Conservation (phyloP, 768 basidiomycete genomes). For the Pisolithus albus region DNA sequence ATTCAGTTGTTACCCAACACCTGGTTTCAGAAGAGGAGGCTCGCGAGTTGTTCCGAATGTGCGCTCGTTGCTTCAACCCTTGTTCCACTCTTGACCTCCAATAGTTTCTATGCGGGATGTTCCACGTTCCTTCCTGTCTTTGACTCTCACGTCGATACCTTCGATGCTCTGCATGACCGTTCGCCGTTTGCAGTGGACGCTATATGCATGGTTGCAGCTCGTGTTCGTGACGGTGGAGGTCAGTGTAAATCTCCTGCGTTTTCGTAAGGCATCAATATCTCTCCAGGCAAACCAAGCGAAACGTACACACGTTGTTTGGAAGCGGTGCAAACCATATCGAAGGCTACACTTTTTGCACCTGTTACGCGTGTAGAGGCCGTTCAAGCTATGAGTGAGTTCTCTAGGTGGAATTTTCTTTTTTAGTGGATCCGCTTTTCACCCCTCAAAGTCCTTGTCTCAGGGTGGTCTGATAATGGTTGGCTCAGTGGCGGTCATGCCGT, state of each 20-base stretch:
- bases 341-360: constrained; percentile 81
- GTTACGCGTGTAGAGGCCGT: constrained; percentile 82
- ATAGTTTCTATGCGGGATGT: constrained; percentile 88
- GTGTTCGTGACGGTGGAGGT: constrained; percentile 89
- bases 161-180: constrained; percentile 75
- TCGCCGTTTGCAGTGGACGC: constrained; percentile 91
- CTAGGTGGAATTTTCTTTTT: background rate
- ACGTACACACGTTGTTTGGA: constrained; percentile 66
- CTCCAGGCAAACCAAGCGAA: constrained; percentile 65
- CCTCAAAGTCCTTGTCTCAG: constrained; percentile 71
- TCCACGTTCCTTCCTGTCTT: constrained; percentile 88
- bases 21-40: constrained; percentile 79
- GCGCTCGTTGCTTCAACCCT: background rate
- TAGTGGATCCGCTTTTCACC: constrained; percentile 1
- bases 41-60: constrained; percentile 83
- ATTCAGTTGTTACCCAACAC: constrained; percentile 74
- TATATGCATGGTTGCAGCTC: constrained; percentile 90
- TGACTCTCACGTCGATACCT: constrained; percentile 77
- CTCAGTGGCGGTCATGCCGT: constrained; percentile 94
- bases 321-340: constrained; percentile 81
- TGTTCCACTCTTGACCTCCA: constrained; percentile 9
- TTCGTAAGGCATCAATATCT: background rate
- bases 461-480: constrained; percentile 97
- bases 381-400: constrained; percentile 79
- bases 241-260: constrained; percentile 15